phyloP scores from a whole-genome alignment of 2,329 filamentous ascomycete species.

The Cordyceps farinosa region DNA sequence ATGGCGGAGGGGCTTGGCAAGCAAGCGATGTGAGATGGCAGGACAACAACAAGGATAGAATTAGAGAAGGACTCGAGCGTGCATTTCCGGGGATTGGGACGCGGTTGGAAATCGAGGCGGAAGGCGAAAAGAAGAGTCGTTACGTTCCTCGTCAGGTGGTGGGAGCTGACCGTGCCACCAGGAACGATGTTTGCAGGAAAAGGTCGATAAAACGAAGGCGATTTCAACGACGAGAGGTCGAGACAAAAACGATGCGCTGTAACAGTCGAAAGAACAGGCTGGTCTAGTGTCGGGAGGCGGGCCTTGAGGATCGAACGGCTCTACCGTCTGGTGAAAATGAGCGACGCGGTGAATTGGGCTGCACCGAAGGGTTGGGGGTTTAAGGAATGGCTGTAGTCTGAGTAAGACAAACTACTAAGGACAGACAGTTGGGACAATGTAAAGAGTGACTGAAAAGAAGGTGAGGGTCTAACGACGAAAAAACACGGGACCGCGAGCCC shows the following conservation, averaged over 20 bases:
- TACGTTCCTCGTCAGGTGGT: slow-evolving; percentile 14
- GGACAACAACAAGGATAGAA: not conserved
- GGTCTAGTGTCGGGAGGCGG: slow-evolving; percentile 6
- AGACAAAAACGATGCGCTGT: not conserved
- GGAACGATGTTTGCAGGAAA: slow-evolving; percentile 4
- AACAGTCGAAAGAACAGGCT: not conserved
- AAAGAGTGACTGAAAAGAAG: slow-evolving; percentile 16
- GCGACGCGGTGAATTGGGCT: slow-evolving; percentile 10
- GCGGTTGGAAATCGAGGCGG: not conserved
- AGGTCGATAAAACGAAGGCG: not conserved
- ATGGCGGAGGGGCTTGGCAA: slow-evolving; percentile 11
- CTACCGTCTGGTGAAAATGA: slow-evolving; percentile 8
- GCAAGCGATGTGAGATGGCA: not conserved
- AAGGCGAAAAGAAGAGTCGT: slow-evolving; percentile 10
- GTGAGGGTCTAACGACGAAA: not conserved
- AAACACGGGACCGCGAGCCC: slow-evolving; percentile 15
- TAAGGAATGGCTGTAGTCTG: slow-evolving; percentile 17
- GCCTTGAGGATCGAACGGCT: not conserved
- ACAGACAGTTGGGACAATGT: not conserved
- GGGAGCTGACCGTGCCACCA: slow-evolving; percentile 11
- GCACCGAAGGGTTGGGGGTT: not conserved
- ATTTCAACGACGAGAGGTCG: not conserved
- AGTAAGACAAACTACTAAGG: slow-evolving; percentile 11
- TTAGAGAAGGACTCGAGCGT: slow-evolving; percentile 1
- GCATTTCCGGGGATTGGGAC: slow-evolving; percentile 4